A percentile compares a stretch with the other conserved stretches of the same genome.
These are phyloP conservation scores for Trypanosoma conorhini DNA, from an alignment of 208 protist species.

Conservation along the genomic window DNA sequence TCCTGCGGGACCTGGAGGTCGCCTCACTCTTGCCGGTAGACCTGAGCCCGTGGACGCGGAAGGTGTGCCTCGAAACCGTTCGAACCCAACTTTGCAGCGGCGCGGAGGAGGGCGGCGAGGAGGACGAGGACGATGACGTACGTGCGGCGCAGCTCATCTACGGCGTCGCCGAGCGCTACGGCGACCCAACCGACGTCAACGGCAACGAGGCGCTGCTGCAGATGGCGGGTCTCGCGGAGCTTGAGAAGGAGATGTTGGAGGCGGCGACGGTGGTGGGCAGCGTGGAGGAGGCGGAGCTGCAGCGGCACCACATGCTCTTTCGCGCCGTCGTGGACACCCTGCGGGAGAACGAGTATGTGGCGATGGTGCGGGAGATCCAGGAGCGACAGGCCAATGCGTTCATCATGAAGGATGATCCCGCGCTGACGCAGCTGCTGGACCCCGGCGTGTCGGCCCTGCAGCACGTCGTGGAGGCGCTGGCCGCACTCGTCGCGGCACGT, in stretches of 20 bases:
- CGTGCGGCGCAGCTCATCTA: slow-evolving; percentile 35
- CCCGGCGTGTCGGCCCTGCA: slow-evolving; percentile 44
- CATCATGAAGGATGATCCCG: background rate
- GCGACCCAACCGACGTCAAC: slow-evolving; percentile 61
- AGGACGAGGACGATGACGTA: slow-evolving; percentile 34
- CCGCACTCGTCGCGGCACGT: slow-evolving; percentile 53
- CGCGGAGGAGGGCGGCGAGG: slow-evolving; percentile 27
- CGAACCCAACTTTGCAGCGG: slow-evolving; percentile 1
- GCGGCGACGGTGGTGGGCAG: slow-evolving; percentile 51
- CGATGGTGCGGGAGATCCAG: slow-evolving; percentile 32
- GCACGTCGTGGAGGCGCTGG: slow-evolving; percentile 46
- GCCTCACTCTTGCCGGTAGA: slow-evolving; percentile 63
- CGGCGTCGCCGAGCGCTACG: slow-evolving; percentile 49
- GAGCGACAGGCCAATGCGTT: slow-evolving; percentile 1
- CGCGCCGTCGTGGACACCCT: slow-evolving; percentile 79
- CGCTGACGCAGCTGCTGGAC: slow-evolving; percentile 6
- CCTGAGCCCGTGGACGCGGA: slow-evolving; percentile 63
- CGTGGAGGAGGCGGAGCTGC: slow-evolving; percentile 50
- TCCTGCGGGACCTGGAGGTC: slow-evolving; percentile 66
- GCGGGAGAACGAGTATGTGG: slow-evolving; percentile 56
- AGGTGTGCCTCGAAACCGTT: slow-evolving; percentile 50
- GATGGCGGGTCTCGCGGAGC: slow-evolving; percentile 68
- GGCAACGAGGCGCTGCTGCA: slow-evolving; percentile 65
- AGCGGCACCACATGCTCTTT: slow-evolving; percentile 57
- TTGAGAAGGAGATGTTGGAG: slow-evolving; percentile 67